Conservation (phyloP, 1,284 basidiomycete genomes). For the Ustilago cynodontis region DNA sequence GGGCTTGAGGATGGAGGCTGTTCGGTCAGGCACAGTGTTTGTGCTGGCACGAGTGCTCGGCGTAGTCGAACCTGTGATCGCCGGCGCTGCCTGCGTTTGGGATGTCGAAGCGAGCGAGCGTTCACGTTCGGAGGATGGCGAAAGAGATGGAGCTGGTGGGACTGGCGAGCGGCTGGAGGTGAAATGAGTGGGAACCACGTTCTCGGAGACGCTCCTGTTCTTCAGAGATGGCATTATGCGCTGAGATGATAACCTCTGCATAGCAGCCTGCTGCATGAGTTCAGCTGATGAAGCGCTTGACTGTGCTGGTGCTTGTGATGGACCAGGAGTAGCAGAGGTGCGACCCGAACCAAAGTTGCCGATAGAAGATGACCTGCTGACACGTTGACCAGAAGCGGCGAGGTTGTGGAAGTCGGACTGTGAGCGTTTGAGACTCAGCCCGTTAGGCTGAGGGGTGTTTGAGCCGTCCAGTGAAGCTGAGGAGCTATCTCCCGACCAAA, state of each 20-base stretch:
- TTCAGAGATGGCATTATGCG: conserved; percentile 21
- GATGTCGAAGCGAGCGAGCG: background rate
- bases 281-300: conserved; percentile 22
- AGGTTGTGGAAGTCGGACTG: conserved; percentile 25
- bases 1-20: conserved; percentile 7
- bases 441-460: background rate
- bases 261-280: conserved; percentile 41
- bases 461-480: background rate
- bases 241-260: conserved; percentile 48
- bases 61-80: background rate
- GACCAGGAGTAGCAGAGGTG: background rate
- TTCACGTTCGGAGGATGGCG: background rate
- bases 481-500: conserved; percentile 16
- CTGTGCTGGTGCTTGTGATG: conserved; percentile 5
- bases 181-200: conserved; percentile 5
- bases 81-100: background rate
- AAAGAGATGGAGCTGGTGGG: background rate
- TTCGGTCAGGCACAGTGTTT: conserved; percentile 23
- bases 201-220: conserved; percentile 23
- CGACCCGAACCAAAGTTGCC: background rate
- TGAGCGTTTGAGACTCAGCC: conserved; percentile 20
- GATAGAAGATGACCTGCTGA: conserved; percentile 26
- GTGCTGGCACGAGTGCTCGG: background rate
- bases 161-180: conserved; percentile 7
- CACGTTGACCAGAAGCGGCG: background rate